These are phyloP conservation scores for Geoglossum cookeanum DNA, from an alignment of 2,329 filamentous ascomycete species.

Conservation along the genomic window DNA sequence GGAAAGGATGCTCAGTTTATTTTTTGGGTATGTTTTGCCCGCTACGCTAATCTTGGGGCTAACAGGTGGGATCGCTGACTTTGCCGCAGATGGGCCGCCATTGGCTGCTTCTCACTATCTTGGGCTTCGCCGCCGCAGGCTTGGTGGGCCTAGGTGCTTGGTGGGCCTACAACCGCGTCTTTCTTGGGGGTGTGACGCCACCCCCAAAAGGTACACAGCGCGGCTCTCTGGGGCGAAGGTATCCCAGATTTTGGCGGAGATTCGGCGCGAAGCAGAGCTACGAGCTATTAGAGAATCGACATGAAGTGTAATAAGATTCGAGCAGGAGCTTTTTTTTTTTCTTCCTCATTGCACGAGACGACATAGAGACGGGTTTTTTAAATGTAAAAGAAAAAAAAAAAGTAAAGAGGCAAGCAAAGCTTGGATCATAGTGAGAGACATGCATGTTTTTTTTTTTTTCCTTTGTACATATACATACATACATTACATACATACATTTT, in stretches of 20 bases:
- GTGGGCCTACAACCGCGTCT: conserved; percentile 30
- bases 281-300: conserved; percentile 5
- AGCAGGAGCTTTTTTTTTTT: not conserved
- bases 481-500: no score
- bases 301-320: conserved; percentile 3
- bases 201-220: conserved; percentile 11
- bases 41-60: not conserved
- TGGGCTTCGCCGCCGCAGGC: conserved; percentile 30
- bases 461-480: no score
- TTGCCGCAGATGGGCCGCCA: conserved; percentile 30
- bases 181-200: conserved; percentile 18
- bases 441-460: no score
- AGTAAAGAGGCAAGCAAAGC: no score
- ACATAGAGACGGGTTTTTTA: no score
- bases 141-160: conserved; percentile 28
- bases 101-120: conserved; percentile 34
- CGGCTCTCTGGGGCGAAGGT: not conserved
- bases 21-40: conserved; percentile 33
- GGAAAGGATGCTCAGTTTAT: conserved; percentile 42
- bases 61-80: not conserved
- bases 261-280: not conserved
- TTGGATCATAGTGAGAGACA: no score
- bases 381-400: no score
- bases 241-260: not conserved
- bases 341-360: not conserved